phyloP scores from a whole-genome alignment of 2,329 filamentous ascomycete species.

The Cytospora chrysosperma region DNA sequence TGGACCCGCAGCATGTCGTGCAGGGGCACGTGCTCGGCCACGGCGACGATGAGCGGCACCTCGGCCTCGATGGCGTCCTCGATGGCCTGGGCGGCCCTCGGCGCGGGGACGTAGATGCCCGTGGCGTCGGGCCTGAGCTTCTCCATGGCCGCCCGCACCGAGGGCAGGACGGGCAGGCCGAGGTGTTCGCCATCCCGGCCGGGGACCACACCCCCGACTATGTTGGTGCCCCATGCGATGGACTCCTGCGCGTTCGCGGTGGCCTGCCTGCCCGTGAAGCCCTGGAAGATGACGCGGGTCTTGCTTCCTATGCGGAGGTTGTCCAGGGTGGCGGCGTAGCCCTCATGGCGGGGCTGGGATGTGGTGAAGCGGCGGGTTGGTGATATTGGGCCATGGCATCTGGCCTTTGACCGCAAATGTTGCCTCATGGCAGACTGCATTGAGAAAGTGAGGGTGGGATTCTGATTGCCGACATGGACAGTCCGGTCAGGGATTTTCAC shows the following conservation, averaged over 20 bases:
- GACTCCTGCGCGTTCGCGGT: slow-evolving; percentile 77
- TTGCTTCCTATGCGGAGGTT: slow-evolving; percentile 20
- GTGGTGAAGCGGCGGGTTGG: slow-evolving; percentile 5
- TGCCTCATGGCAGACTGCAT: slow-evolving; percentile 20
- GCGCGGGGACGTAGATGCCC: slow-evolving; percentile 77
- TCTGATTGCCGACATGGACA: slow-evolving; percentile 6
- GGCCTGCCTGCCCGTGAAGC: slow-evolving; percentile 45
- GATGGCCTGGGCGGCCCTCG: slow-evolving; percentile 69
- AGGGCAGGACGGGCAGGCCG: slow-evolving; percentile 68
- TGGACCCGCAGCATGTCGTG: slow-evolving; percentile 73
- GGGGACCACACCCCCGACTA: slow-evolving; percentile 76
- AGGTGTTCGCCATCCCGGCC: slow-evolving; percentile 69
- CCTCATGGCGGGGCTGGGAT: neutral
- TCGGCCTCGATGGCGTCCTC: slow-evolving; percentile 79
- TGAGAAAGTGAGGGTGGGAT: neutral
- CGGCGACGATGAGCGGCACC: slow-evolving; percentile 73
- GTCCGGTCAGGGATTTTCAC: neutral
- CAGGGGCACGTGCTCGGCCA: slow-evolving; percentile 76
- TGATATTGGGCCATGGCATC: neutral
- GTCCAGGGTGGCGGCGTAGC: slow-evolving; percentile 12
- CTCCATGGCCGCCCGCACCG: slow-evolving; percentile 66
- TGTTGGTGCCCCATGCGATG: slow-evolving; percentile 74
- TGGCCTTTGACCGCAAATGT: slow-evolving; percentile 5
- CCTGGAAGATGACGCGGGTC: slow-evolving; percentile 25
- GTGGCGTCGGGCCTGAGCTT: slow-evolving; percentile 73